Evolutionary conservation across 345 rosid species (phyloP).

Genomic region (Mangifera indica): DNA sequence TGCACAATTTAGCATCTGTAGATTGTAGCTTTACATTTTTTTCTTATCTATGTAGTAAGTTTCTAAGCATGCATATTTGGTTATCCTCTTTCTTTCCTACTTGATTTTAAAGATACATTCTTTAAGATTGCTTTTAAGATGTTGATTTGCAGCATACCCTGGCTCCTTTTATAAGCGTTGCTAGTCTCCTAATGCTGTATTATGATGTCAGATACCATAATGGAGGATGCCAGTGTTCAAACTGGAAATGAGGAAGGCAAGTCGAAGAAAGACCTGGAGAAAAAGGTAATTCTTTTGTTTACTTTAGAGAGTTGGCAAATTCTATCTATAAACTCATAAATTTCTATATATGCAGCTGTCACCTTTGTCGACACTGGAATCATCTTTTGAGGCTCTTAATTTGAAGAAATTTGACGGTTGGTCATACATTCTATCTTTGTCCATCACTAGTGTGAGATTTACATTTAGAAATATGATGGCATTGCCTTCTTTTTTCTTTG

Average conservation of each 20-base stretch:
- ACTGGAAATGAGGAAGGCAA: slow-evolving; percentile 46
- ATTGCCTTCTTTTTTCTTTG: slow-evolving; percentile 24
- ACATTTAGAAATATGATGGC: slow-evolving; percentile 20
- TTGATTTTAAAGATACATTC: background rate
- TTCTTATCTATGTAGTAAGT: background rate
- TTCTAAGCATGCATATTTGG: background rate
- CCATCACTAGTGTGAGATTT: slow-evolving; percentile 15
- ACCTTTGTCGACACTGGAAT: slow-evolving; percentile 75
- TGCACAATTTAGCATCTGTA: background rate
- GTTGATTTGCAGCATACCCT: slow-evolving; percentile 3
- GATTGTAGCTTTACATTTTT: no score
- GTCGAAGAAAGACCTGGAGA: slow-evolving; percentile 62
- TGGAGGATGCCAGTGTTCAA: slow-evolving; percentile 43
- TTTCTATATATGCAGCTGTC: slow-evolving; percentile 63
- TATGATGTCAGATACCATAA: slow-evolving; percentile 37
- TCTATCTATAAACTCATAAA: slow-evolving; percentile 25
- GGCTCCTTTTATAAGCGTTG: background rate
- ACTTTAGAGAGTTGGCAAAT: slow-evolving; percentile 3
- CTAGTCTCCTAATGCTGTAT: slow-evolving; percentile 22
- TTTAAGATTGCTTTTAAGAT: background rate
- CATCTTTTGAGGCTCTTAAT: slow-evolving; percentile 84
- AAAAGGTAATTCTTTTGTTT: slow-evolving; percentile 49
- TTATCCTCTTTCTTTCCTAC: background rate
- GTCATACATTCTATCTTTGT: slow-evolving; percentile 22
- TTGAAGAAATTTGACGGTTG: slow-evolving; percentile 87